These are phyloP conservation scores for Monascus ruber DNA, from an alignment of 2,329 filamentous ascomycete species.

Conservation along the genomic window DNA sequence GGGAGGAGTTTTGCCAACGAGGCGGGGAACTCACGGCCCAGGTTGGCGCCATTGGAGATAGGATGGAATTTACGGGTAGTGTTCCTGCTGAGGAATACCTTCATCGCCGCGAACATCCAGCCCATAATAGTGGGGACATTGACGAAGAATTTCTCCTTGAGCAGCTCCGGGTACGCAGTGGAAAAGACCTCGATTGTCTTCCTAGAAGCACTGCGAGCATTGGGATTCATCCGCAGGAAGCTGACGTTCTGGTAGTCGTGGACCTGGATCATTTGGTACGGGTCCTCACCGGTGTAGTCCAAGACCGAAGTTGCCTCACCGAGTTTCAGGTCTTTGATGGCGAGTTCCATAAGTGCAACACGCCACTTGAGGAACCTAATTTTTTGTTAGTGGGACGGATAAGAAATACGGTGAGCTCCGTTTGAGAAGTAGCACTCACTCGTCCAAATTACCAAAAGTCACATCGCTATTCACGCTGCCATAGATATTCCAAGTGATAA, in stretches of 20 bases:
- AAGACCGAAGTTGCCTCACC: slow-evolving; percentile 59
- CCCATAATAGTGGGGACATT: slow-evolving; percentile 89
- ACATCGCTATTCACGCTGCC: slow-evolving; percentile 69
- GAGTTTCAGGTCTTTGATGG: slow-evolving; percentile 63
- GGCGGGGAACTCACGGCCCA: slow-evolving; percentile 49
- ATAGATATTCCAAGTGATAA: slow-evolving; percentile 91
- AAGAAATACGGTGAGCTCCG: no score
- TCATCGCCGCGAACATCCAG: slow-evolving; percentile 67
- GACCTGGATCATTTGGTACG: slow-evolving; percentile 83
- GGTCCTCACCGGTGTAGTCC: slow-evolving; percentile 52
- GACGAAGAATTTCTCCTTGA: slow-evolving; percentile 89
- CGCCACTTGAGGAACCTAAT: slow-evolving; percentile 79
- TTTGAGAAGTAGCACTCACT: slow-evolving; percentile 44
- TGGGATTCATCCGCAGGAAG: slow-evolving; percentile 71
- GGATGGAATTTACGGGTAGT: slow-evolving; percentile 72
- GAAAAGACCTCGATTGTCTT: slow-evolving; percentile 74
- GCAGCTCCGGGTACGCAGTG: slow-evolving; percentile 76
- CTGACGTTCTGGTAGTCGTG: slow-evolving; percentile 86
- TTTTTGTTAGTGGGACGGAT: slow-evolving; percentile 1
- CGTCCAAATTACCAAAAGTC: slow-evolving; percentile 71
- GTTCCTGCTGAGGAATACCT: slow-evolving; percentile 60
- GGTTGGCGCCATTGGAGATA: slow-evolving; percentile 58
- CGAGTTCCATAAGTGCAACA: slow-evolving; percentile 79
- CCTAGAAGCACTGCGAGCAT: slow-evolving; percentile 63
- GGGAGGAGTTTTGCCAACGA: slow-evolving; percentile 55